Conservation (phyloP, 345 rosid genomes). For the Lepidium africanum region DNA sequence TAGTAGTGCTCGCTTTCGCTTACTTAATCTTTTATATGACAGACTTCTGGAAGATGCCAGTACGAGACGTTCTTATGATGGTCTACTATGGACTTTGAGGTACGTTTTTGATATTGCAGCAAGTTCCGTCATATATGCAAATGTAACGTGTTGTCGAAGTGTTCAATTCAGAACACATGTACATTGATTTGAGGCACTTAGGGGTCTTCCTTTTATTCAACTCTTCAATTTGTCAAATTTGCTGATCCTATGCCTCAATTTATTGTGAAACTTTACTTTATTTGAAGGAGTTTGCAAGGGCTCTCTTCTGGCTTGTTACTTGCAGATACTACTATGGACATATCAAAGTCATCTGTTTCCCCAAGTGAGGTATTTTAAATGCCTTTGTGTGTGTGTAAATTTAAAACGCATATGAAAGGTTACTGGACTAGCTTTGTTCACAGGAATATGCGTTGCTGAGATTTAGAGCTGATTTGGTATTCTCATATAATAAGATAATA, state of each 20-base stretch:
- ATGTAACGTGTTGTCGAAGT: neutral
- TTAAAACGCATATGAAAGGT: constrained; percentile 6
- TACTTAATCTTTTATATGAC: constrained; percentile 22
- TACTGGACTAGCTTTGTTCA: neutral
- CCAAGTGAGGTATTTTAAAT: constrained; percentile 33
- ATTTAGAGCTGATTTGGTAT: constrained; percentile 1
- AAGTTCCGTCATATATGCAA: neutral
- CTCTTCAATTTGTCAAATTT: constrained; percentile 2
- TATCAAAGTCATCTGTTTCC: constrained; percentile 29
- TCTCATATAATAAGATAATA: neutral
- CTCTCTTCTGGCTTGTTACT: constrained; percentile 41
- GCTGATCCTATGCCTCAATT: constrained; percentile 1
- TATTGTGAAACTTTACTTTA: constrained; percentile 16
- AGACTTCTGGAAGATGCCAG: constrained; percentile 81
- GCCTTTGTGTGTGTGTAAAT: constrained; percentile 9
- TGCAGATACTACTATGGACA: constrained; percentile 33
- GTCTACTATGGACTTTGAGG: constrained; percentile 90
- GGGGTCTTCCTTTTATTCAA: neutral
- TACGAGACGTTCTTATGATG: constrained; percentile 64
- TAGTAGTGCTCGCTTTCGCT: constrained; percentile 2
- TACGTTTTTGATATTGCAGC: constrained; percentile 26
- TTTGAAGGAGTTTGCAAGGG: constrained; percentile 75
- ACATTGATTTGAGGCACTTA: neutral
- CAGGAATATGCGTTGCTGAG: neutral
- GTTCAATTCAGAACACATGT: neutral